Base-by-base conservation (phyloP, 192 early-diverging fungal species). In the Phycomyces blakesleeanus region DNA sequence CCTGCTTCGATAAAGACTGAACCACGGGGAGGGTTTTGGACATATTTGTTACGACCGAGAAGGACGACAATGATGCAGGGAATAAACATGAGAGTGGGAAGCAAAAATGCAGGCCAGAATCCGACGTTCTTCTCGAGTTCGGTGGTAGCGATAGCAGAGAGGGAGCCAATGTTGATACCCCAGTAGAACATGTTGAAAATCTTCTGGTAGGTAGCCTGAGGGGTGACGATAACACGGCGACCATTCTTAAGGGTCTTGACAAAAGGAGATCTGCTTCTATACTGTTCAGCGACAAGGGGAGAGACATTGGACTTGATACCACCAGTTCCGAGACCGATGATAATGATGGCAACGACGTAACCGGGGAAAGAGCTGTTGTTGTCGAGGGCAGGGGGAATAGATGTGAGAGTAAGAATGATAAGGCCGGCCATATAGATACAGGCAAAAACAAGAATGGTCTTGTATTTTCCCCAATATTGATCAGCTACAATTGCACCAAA, bases 181-280 rank as follows among this genome's bases (percentile, higher is more conserved):
- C 82, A 83, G 73, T 94, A 94, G 72, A 94, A 94, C 85, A 83
- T 90, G 67, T 88, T 89, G 76, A 92, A 94, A 49, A 94, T 87
- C 14, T 78, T 82, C 76, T 93, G 88, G 37, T 87, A 69, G 0
- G 91, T 91, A 55, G 87, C 76, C 66, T 78, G 76, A 50, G 87
- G 86, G 65, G 85, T 81, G 8, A 90, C 81, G 47, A 90, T 80
- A 14, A 89, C 88, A 18, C 70, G 72, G 20, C 82, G 72, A 9
- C 86, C 87, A 27, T 66, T 81, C 50, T 79, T 79, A 25, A 83
- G 72, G 39, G 64, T 82, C 57, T 81, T 85, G 59, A 89, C 80
- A 50, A 76, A 87, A n/a, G 84, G 73, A 16, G 78, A 71, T 59
- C 71, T 78, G 5, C 76, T 78, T 3, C 59, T 66, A 59, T 80